These are phyloP conservation scores for baker's yeast (Saccharomyces cerevisiae) DNA, from an alignment of 805 yeast species.

Conservation along the genomic window DNA sequence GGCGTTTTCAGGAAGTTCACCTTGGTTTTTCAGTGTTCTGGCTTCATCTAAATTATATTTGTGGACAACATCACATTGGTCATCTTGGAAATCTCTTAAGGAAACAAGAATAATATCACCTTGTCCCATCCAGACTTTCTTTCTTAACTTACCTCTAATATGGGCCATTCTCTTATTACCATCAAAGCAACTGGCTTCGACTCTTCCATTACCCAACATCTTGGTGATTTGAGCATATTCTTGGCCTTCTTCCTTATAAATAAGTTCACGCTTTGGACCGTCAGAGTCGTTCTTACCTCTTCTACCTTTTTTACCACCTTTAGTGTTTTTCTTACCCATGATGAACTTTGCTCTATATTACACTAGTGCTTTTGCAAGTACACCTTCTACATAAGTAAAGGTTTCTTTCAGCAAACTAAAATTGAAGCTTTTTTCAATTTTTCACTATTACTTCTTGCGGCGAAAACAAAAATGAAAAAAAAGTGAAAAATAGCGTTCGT, in stretches of 20 bases:
- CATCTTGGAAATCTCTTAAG: conserved; percentile 96
- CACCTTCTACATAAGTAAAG: background rate
- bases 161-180: conserved; percentile 92
- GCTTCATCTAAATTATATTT: conserved; percentile 97
- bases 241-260: conserved; percentile 90
- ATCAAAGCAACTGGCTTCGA: conserved; percentile 92
- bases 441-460: background rate
- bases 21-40: conserved; percentile 86
- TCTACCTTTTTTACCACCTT: conserved; percentile 87
- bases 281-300: conserved; percentile 95
- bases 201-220: conserved; percentile 97
- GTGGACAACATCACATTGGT: conserved; percentile 94
- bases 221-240: conserved; percentile 97
- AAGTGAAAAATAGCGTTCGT: conserved; percentile 3
- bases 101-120: conserved; percentile 96
- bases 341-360: conserved; percentile 1
- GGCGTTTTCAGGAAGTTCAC: conserved; percentile 95
- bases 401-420: background rate
- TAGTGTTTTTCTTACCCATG: conserved; percentile 35
- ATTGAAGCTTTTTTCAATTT: background rate
- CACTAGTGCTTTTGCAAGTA: background rate
- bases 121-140: conserved; percentile 99
- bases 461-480: background rate
- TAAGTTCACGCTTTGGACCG: conserved; percentile 88
- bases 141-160: conserved; percentile 97